phyloP scores from a whole-genome alignment of 1,284 basidiomycete species.

The Fistulina hepatica region DNA sequence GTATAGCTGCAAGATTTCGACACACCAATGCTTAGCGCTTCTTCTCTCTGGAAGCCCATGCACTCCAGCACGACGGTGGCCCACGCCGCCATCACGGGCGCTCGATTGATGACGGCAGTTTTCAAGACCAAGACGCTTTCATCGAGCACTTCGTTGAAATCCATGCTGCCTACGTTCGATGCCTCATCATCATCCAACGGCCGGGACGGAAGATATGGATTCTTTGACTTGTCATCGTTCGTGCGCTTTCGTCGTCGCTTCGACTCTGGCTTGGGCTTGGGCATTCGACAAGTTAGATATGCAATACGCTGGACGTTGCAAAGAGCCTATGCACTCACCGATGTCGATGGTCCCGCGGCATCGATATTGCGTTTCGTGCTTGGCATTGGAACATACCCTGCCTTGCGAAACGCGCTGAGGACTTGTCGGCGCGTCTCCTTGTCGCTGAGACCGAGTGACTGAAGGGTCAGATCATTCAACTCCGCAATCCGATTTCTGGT shows the following conservation, averaged over 20 bases:
- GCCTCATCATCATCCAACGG: too few relatives aligned
- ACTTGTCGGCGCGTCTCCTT: conserved; percentile 62
- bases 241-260: conserved; percentile 54
- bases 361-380: too few relatives aligned
- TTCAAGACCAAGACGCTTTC: conserved; percentile 39
- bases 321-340: too few relatives aligned
- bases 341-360: too few relatives aligned
- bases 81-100: conserved; percentile 94
- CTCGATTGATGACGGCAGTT: conserved; percentile 69
- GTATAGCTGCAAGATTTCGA: conserved; percentile 7
- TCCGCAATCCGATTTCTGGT: conserved; percentile 47
- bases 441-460: conserved; percentile 45
- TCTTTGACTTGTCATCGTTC: conserved; percentile 41
- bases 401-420: conserved; percentile 52
- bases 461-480: conserved; percentile 51
- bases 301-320: too few relatives aligned
- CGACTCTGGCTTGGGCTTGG: too few relatives aligned
- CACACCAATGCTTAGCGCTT: conserved; percentile 81
- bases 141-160: conserved; percentile 63
- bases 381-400: conserved; percentile 39
- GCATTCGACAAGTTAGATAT: too few relatives aligned
- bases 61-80: conserved; percentile 76
- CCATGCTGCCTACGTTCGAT: conserved; percentile 42
- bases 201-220: conserved; percentile 43
- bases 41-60: conserved; percentile 76